Conservation (phyloP, 2,329 filamentous ascomycete genomes). For the Colletotrichum orchidophilum region DNA sequence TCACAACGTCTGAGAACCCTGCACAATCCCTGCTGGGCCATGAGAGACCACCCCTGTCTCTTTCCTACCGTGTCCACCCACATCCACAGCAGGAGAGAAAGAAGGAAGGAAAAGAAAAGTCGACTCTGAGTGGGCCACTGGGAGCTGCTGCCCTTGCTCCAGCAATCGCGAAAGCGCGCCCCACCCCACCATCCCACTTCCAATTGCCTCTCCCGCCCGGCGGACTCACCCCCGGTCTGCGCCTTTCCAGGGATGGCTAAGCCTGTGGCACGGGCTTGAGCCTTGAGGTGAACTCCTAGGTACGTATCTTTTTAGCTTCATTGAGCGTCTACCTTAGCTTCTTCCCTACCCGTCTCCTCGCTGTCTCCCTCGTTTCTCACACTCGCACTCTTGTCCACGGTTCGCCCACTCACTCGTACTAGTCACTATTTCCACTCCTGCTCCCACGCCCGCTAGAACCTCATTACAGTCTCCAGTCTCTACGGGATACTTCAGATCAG, state of each 20-base stretch:
- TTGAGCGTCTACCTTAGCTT: neutral
- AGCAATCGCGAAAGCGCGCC: neutral
- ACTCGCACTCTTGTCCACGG: neutral
- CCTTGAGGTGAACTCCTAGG: neutral
- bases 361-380: neutral
- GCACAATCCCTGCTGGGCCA: slow-evolving; percentile 26
- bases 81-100: slow-evolving; percentile 8
- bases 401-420: slow-evolving; percentile 14
- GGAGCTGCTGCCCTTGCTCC: neutral
- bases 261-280: slow-evolving; percentile 21
- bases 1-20: slow-evolving; percentile 25
- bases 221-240: slow-evolving; percentile 11
- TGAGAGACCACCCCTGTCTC: slow-evolving; percentile 25
- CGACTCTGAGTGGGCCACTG: neutral
- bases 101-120: neutral
- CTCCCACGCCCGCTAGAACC: slow-evolving; percentile 7
- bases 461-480: neutral
- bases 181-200: slow-evolving; percentile 16
- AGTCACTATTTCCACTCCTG: neutral
- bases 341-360: neutral
- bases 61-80: slow-evolving; percentile 8
- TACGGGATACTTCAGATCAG: slow-evolving; percentile 3
- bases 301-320: neutral
- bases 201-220: slow-evolving; percentile 27
- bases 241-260: slow-evolving; percentile 18